Percentiles rank a stretch among this genome's conserved stretches.
These are phyloP conservation scores for Zasmidium angulare DNA, from an alignment of 2,329 filamentous ascomycete species.

Conservation along the genomic window DNA sequence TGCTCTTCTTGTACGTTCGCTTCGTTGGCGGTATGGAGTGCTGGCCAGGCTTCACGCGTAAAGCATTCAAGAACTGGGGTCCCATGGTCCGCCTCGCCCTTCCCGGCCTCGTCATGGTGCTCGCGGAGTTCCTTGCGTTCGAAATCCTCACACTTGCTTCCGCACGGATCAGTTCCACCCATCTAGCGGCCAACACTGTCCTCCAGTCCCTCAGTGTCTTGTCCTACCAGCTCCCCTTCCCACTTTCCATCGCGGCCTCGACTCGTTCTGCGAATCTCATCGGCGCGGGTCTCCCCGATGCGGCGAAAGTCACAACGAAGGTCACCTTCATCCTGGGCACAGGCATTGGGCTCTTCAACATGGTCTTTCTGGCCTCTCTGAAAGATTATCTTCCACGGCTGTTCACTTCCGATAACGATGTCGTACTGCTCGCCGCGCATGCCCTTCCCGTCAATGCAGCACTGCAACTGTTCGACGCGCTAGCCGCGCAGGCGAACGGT, in stretches of 20 bases:
- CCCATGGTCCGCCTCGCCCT: slow-evolving; percentile 86
- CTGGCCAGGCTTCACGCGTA: slow-evolving; percentile 75
- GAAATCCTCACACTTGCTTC: slow-evolving; percentile 84
- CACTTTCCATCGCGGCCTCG: slow-evolving; percentile 81
- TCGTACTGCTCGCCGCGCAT: slow-evolving; percentile 62
- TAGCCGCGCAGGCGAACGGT: slow-evolving; percentile 78
- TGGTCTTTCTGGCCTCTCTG: slow-evolving; percentile 66
- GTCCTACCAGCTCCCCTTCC: slow-evolving; percentile 90
- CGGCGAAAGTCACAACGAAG: slow-evolving; percentile 76
- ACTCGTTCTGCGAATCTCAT: slow-evolving; percentile 91
- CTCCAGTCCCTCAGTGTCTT: slow-evolving; percentile 75
- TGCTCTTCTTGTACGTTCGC: slow-evolving; percentile 72
- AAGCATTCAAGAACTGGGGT: slow-evolving; percentile 71
- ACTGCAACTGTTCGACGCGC: slow-evolving; percentile 85
- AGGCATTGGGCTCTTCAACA: slow-evolving; percentile 76
- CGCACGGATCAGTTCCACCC: slow-evolving; percentile 74
- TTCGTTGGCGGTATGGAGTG: slow-evolving; percentile 72
- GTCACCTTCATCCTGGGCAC: slow-evolving; percentile 69
- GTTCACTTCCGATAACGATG: slow-evolving; percentile 68
- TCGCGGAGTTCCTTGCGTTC: slow-evolving; percentile 84
- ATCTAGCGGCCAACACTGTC: slow-evolving; percentile 85
- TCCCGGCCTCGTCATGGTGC: slow-evolving; percentile 89
- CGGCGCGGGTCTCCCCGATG: slow-evolving; percentile 76
- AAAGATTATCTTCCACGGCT: slow-evolving; percentile 73
- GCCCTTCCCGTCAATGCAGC: slow-evolving; percentile 79